These are phyloP conservation scores for Candida endomychidarum DNA, from an alignment of 805 yeast species.

Conservation along the genomic window DNA sequence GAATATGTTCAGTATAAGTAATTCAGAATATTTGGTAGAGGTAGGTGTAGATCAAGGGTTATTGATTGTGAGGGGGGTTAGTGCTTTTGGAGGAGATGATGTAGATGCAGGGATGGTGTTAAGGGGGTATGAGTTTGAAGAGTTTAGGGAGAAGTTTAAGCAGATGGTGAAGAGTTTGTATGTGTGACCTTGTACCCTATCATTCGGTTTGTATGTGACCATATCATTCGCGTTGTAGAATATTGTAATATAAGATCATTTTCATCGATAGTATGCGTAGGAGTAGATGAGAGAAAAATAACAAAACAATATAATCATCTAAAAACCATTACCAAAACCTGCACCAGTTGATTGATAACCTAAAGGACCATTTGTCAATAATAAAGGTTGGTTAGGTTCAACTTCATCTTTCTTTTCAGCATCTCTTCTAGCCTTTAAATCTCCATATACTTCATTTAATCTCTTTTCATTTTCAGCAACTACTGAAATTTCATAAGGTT, in stretches of 20 bases:
- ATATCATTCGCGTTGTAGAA: no score
- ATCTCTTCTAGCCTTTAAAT: slow-evolving; percentile 68
- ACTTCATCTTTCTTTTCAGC: slow-evolving; percentile 49
- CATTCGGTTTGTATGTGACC: no score
- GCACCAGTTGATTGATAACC: slow-evolving; percentile 72
- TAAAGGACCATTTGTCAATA: slow-evolving; percentile 75
- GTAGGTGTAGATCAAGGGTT: background rate
- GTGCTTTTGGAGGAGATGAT: background rate
- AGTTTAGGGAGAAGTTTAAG: background rate
- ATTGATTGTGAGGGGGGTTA: background rate
- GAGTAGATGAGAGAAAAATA: no score
- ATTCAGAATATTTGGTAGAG: slow-evolving; percentile 5
- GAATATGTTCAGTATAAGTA: background rate
- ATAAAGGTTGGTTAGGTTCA: slow-evolving; percentile 63
- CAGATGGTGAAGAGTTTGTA: background rate
- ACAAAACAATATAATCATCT: no score
- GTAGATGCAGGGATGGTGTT: background rate
- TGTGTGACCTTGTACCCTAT: background rate
- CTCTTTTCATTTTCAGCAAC: slow-evolving; percentile 75
- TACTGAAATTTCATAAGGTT: slow-evolving; percentile 87
- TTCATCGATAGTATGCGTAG: no score
- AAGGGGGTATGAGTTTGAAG: background rate
- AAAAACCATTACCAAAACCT: slow-evolving; percentile 60
- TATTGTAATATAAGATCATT: no score
- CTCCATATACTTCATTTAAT: slow-evolving; percentile 63